phyloP scores from a whole-genome alignment of 179 eudicot species.

The Spergularia azorica region DNA sequence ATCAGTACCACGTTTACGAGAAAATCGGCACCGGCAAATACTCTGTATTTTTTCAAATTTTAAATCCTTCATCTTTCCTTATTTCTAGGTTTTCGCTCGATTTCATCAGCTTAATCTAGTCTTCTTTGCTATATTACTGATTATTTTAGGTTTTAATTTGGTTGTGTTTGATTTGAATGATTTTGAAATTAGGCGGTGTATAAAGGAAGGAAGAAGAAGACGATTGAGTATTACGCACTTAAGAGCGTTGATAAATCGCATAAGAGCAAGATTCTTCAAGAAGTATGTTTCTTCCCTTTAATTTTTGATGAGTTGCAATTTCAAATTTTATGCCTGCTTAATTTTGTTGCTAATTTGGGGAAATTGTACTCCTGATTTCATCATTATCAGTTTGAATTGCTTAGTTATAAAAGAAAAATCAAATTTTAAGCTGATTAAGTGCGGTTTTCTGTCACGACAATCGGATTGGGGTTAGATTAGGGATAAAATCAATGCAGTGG shows the following conservation, averaged over 20 bases:
- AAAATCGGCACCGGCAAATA: slow-evolving; percentile 84
- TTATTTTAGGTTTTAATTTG: not conserved
- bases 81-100: not conserved
- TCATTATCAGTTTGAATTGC: not conserved
- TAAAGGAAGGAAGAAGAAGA: slow-evolving; percentile 92
- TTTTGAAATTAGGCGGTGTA: slow-evolving; percentile 61
- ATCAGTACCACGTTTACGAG: slow-evolving; percentile 84
- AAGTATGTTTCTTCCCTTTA: slow-evolving; percentile 50
- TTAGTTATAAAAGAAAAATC: not conserved
- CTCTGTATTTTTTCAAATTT: slow-evolving; percentile 46
- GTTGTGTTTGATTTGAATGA: not conserved
- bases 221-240: slow-evolving; percentile 80
- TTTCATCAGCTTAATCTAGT: no score
- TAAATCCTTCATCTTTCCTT: not conserved
- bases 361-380: no score
- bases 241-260: slow-evolving; percentile 91
- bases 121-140: no score
- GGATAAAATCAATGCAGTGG: not conserved
- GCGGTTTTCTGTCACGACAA: no score
- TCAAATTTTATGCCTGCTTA: not conserved
- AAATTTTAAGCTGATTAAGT: no score
- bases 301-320: no score
- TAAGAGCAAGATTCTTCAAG: slow-evolving; percentile 86
- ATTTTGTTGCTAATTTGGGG: no score
- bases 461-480: no score